Evolutionary conservation across 2,329 filamentous ascomycete genomes (phyloP), one percentile per base, ranked within the genome.

Genomic region (Ceratocystis alfenasii): DNA sequence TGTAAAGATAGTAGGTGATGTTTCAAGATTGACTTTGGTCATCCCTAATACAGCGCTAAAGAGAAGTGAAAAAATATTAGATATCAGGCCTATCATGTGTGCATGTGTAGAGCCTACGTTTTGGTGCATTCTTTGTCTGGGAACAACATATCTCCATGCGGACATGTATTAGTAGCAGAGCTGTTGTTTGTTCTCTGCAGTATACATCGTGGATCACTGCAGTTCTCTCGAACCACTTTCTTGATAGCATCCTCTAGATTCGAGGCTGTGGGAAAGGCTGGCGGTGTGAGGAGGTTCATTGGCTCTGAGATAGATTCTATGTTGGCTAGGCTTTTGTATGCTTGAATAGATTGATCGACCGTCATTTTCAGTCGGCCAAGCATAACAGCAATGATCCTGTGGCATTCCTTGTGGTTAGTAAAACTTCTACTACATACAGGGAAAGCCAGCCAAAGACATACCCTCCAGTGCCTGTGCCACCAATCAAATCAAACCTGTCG

Each of bases 391-490:
- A 55, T 53, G 7, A 53, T 20, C 3, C 48, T 53, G 22, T 10
- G 33, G 33, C 10, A 36, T 36, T 28, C 28, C 28, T 28, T 10
- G 33, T 36, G 33, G 33, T 10, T 36, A 36, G 33, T 36, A 36
- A 12, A 12, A 8, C 8, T 36, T 36, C 33, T 10, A 36, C 3
- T 3, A 28, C 2, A 22, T 10, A 2, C 8, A 36, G 33, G 2
- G 8, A 46, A 15, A 28, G 17, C 25, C 1, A n/a, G 45, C 33
- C 33, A 8, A 36, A 8, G n/a, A 46, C 66, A n/a, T 60, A 72
- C 71, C 71, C 71, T 55, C 72, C 71, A 1, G 72, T 73, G 64
- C 72, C 72, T 28, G 72, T 74, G 22, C 72, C 72, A 55, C 71
- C 72, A 57, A 73, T 72, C 17, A 73, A 64, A 22, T 74, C 69